phyloP scores from a whole-genome alignment of 805 yeast genomes.

The Schwanniomyces occidentalis region DNA sequence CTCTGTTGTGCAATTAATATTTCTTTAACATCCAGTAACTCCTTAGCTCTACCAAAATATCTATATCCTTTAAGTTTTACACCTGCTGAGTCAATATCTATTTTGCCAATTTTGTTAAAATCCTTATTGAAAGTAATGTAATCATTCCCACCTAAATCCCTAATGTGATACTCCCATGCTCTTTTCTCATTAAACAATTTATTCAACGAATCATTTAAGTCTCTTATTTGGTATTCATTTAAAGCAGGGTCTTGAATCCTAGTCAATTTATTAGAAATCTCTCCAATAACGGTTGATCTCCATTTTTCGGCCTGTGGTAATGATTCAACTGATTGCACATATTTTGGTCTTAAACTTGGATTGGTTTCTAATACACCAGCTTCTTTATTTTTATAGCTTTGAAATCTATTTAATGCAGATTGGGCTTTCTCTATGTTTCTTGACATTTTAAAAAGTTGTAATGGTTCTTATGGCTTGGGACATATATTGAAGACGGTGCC shows the following conservation, averaged over 20 bases:
- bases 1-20: conserved; percentile 17
- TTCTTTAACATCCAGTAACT: conserved; percentile 65
- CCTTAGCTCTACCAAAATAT: conserved; percentile 83
- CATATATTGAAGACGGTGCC: no score
- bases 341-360: conserved; percentile 59
- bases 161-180: conserved; percentile 78
- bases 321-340: conserved; percentile 50
- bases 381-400: conserved; percentile 60
- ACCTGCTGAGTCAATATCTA: conserved; percentile 17
- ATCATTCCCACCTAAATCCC: conserved; percentile 73
- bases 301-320: conserved; percentile 71
- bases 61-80: conserved; percentile 52
- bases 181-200: conserved; percentile 62
- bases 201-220: conserved; percentile 73
- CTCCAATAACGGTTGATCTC: conserved; percentile 61
- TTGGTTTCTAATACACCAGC: conserved; percentile 60
- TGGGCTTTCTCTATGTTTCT: conserved; percentile 77
- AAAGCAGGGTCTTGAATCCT: conserved; percentile 57
- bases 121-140: conserved; percentile 38
- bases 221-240: conserved; percentile 67
- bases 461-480: no score
- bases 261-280: conserved; percentile 60
- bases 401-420: conserved; percentile 64
- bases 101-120: conserved; percentile 15
- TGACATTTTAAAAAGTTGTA: conserved; percentile 55